Evolutionary conservation across 2,329 filamentous ascomycete species (phyloP).

Genomic region (Arthrobotrys conoides): DNA sequence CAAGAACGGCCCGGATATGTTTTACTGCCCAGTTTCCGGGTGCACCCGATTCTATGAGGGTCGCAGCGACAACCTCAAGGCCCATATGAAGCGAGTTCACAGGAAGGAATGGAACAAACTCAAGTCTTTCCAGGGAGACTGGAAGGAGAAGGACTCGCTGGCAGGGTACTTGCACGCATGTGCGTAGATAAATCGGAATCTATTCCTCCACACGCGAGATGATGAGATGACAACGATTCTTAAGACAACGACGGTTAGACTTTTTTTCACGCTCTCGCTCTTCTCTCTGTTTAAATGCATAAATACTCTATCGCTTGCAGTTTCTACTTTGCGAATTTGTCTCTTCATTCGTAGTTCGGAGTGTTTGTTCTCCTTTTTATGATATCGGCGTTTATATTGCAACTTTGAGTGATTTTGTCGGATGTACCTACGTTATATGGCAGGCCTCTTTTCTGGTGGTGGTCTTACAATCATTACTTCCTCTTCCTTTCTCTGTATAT

Average conservation of each 20-base stretch:
- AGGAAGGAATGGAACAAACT: constrained; percentile 55
- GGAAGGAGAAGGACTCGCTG: constrained; percentile 43
- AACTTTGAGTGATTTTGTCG: not conserved
- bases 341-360: constrained; percentile 3
- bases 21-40: constrained; percentile 48
- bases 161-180: constrained; percentile 12
- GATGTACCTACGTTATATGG: not conserved
- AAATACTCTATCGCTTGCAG: no score
- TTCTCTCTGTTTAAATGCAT: not conserved
- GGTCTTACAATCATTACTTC: not conserved
- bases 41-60: constrained; percentile 55
- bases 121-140: constrained; percentile 47
- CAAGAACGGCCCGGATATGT: constrained; percentile 47
- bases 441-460: not conserved
- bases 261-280: not conserved
- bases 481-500: constrained; percentile 36
- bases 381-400: constrained; percentile 14
- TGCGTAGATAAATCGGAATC: not conserved
- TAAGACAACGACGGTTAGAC: constrained; percentile 34
- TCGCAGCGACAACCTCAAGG: constrained; percentile 56
- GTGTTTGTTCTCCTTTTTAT: constrained; percentile 8
- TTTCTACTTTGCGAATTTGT: not conserved
- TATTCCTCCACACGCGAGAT: not conserved
- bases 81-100: constrained; percentile 60
- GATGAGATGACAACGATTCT: constrained; percentile 26